Conservation (phyloP, 73 alveolate species). For the Breviolum minutum region DNA sequence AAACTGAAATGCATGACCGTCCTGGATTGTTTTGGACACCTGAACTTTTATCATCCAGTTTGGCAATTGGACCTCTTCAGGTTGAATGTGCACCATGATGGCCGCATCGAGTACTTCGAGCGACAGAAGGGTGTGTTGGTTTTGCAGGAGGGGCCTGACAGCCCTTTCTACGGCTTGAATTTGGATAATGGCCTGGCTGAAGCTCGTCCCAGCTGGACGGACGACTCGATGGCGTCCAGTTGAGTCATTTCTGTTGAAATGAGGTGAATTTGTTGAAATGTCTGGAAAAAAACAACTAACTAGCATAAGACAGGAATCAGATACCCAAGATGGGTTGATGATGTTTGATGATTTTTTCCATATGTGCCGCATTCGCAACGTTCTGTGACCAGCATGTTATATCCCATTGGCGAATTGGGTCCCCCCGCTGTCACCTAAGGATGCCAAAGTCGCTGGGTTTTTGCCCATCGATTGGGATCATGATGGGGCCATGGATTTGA, state of each 20-base stretch:
- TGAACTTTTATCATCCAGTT: not conserved
- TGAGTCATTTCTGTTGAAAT: too few relatives aligned
- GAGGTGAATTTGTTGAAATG: too few relatives aligned
- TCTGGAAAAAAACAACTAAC: too few relatives aligned
- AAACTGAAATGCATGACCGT: not conserved
- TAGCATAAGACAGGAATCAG: too few relatives aligned
- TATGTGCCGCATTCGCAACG: not conserved
- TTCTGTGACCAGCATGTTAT: too few relatives aligned
- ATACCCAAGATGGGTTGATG: not conserved
- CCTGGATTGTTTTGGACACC: not conserved
- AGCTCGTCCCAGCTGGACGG: not conserved
- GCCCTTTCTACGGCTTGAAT: constrained; percentile 44
- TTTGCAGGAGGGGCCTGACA: constrained; percentile 10
- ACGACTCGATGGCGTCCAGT: not conserved
- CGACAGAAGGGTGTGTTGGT: constrained; percentile 50
- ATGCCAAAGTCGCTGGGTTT: constrained; percentile 44
- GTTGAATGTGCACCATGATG: constrained; percentile 44
- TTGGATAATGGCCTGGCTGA: constrained; percentile 66
- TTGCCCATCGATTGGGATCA: constrained; percentile 50
- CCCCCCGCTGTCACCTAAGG: not conserved
- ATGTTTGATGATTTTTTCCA: not conserved
- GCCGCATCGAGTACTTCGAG: constrained; percentile 37
- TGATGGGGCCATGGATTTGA: constrained; percentile 28
- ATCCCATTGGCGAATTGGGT: too few relatives aligned
- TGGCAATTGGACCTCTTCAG: not conserved